phyloP scores from a whole-genome alignment of 257 asterid species.

The Solanum corneliomulleri region DNA sequence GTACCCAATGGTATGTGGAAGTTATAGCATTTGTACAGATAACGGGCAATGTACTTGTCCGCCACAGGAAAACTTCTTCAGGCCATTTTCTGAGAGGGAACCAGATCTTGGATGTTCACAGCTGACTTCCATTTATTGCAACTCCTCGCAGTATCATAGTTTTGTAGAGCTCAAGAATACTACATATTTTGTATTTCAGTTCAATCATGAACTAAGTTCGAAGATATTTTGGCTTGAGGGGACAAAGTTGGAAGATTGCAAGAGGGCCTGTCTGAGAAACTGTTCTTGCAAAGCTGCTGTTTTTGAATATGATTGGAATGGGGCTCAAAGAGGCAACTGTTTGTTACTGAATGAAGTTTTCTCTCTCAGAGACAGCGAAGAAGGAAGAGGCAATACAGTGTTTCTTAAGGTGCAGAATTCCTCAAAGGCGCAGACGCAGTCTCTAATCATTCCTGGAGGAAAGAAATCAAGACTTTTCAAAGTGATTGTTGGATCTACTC shows the following conservation, averaged over 20 bases:
- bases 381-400: neutral
- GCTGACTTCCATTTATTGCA: neutral
- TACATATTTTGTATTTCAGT: neutral
- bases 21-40: neutral
- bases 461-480: neutral
- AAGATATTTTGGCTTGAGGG: neutral
- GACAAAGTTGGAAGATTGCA: neutral
- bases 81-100: neutral
- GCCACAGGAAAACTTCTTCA: neutral
- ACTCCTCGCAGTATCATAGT: neutral
- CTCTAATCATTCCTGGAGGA: neutral
- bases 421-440: neutral
- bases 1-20: neutral
- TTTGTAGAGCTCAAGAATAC: neutral
- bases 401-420: neutral
- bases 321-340: neutral
- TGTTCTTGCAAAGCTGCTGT: neutral
- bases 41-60: neutral
- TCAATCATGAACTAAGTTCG: neutral
- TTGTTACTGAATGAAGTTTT: neutral
- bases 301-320: neutral
- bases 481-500: neutral
- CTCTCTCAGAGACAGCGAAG: neutral
- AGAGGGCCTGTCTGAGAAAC: neutral
- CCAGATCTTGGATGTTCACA: neutral